Base-by-base conservation (phyloP, 2,329 filamentous ascomycete species). In the Ustulina deusta region DNA sequence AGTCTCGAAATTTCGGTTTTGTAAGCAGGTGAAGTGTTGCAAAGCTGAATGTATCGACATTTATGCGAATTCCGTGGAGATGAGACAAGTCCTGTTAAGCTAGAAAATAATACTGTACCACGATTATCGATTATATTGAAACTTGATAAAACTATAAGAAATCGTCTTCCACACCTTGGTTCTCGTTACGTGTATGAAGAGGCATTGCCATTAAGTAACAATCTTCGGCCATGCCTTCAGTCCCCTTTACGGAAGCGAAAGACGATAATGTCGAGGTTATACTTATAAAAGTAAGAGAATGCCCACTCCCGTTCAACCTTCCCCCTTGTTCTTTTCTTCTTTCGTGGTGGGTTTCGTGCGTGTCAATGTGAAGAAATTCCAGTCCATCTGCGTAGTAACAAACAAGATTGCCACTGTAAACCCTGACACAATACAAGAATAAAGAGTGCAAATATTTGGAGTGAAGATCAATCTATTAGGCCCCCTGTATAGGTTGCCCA, bases 391-490 rank as follows among this genome's bases (percentile, higher is more conserved):
- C 7, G 29, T 7, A 32, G 29, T 32, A 7, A 32, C 29, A 15
- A 58, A 34, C 29, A 15, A 58, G 22, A 48, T n/a, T 46, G 9
- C 15, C 2, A 29, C 13, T 20, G 15, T 38, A 11, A 52, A 46
- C 20, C 17, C 7, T 25, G 20, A 20, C 25, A 48, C 42, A 9
- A 36, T 40, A 6, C 17, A 42, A 46, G 22, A 61, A 54, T 10
- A 6, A 27, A 38, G 44, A 38, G 9, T 3, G n/a, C 13, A 56
- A 25, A 29, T 34, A 32, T 29, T 29, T 25, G 57, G 63, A 69
- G 66, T 17, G 59, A 42, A 34, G 60, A 61, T 64, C 10, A 56
- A 46, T 65, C 34, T 58, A 38, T 51, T 59, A 51, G 6, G 22
- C 25, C 32, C 20, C 27, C 42, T 52, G 29, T 42, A 48, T 38